Percentiles rank a stretch among this genome's conserved stretches.
Conservation (phyloP, 2,329 filamentous ascomycete species). For the Emericellopsis atlantica region DNA sequence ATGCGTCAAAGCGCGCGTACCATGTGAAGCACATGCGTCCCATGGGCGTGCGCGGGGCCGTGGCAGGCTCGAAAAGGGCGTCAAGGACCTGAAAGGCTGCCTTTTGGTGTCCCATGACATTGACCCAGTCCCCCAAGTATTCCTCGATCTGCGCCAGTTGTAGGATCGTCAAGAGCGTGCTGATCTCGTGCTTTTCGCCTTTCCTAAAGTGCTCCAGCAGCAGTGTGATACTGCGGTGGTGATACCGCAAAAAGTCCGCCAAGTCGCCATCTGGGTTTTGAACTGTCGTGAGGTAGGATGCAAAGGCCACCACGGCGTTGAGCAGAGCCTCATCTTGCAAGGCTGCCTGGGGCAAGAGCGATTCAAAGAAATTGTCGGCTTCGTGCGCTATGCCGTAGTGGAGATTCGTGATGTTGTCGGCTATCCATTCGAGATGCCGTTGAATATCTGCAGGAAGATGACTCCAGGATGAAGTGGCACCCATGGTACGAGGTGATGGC, state of each 20-base stretch:
- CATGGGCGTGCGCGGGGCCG: constrained; percentile 56
- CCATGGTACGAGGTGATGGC: constrained; percentile 8
- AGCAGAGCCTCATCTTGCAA: constrained; percentile 65
- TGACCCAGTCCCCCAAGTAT: constrained; percentile 91
- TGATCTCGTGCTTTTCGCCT: constrained; percentile 57
- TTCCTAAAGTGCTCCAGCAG: constrained; percentile 60
- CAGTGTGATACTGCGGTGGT: constrained; percentile 74
- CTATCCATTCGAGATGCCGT: constrained; percentile 68
- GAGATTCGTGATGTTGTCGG: constrained; percentile 63
- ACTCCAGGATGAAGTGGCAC: constrained; percentile 33
- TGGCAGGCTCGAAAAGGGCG: constrained; percentile 65
- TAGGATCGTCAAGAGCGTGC: constrained; percentile 74
- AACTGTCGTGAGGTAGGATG: constrained; percentile 75
- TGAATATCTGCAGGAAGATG: constrained; percentile 58
- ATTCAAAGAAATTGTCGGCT: constrained; percentile 59
- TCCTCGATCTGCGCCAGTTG: constrained; percentile 91
- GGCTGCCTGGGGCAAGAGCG: constrained; percentile 58
- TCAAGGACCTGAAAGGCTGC: constrained; percentile 75
- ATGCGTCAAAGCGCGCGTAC: constrained; percentile 83
- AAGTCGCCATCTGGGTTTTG: constrained; percentile 59
- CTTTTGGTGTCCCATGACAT: constrained; percentile 82
- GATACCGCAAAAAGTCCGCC: constrained; percentile 74
- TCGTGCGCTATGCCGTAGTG: constrained; percentile 74
- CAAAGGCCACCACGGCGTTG: constrained; percentile 77
- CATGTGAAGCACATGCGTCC: constrained; percentile 69